Evolutionary conservation across 2,329 filamentous ascomycete genomes (phyloP), one percentile per base, ranked within the genome.

Genomic region (Ophiocordyceps robertsii): DNA sequence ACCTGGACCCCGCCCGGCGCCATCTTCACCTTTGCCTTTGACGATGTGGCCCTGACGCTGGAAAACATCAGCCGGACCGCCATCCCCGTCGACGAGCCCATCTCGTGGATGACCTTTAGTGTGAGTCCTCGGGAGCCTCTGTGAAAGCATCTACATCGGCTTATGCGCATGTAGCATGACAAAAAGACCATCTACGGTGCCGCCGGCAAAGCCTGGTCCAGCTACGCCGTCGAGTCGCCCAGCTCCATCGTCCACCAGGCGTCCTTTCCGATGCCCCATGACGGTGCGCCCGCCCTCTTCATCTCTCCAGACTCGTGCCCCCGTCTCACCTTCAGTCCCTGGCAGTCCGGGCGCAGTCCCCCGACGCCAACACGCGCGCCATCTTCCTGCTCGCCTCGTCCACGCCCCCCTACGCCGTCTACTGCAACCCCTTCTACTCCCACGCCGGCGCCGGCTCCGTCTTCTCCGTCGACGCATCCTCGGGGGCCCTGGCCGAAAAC

Each of bases 101-200:
- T 94, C 51, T 93, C 86, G 46, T 94, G 87, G 87, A 90, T 94
- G 83, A 82, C 85, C 14, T 90, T 93, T 56, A 82, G 86, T 60
- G 84, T 87, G 68, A 65, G 81, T 56, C n/a, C 14, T 29, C 19
- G 11, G 14, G 7, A 13, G 7, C 32, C 8, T 35, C n/a, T n/a
- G n/a, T n/a, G n/a, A n/a, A n/a, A n/a, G n/a, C n/a, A n/a, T n/a
- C n/a, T n/a, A n/a, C n/a, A n/a, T n/a, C n/a, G n/a, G n/a, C n/a
- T n/a, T n/a, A n/a, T n/a, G n/a, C n/a, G n/a, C n/a, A n/a, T n/a
- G 42, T 56, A 90, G 81, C 85, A 93, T 63, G 68, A 73, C 47
- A 84, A 82, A 56, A 90, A 87, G 63, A 82, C 84, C 59, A 81
- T 94, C 46, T 94, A 94, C 61, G 87, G 87, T 54, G 81, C 87